Base-by-base conservation (phyloP, 768 basidiomycete genomes). In the Steccherinum ochraceum region DNA sequence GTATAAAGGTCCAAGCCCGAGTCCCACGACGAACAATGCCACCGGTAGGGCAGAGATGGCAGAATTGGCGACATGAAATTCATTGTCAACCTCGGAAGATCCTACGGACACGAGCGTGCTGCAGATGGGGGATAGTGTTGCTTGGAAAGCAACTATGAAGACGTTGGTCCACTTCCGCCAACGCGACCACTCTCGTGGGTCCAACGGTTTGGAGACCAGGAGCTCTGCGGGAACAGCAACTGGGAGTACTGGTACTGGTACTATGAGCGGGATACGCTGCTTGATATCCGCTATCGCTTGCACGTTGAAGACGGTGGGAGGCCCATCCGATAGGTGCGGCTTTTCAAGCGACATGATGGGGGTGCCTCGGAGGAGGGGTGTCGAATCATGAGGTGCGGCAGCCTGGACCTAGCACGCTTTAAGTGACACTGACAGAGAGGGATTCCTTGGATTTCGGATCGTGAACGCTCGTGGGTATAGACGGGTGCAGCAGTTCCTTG, bases 1-100 rank as follows among this genome's bases (percentile, higher is more conserved):
- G 12, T 63, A 48, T 4, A 65, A 49, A 18, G 64, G 64, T 1
- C 64, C 64, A 13, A 61, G 19, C 2, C 51, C 58, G 53, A 46
- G 26, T 7, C 30, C 30, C 30, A 35, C 30, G 7, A 35, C 30
- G 16, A 35, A 20, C 40, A 21, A 18, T 2, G 50, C 50, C n/a
- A 51, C 50, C 18, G 50, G 50, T 13, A 51, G 45, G 24, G 50
- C 24, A 35, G 50, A 51, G 4, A 51, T 39, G 24, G 44, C 35
- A 18, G 50, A 45, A 23, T 30, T 35, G 5, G 24, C 39, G 5
- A 51, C 50, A 27, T 39, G 25, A 20, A 51, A 19, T 18, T 45
- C 43, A 19, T 40, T 19, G 35, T 51, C 50, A 19, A 51, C 44
- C 16, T 51, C 39, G 21, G 41, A 25, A 10, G 43, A 20, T 27